Conservation (phyloP, 306 rosid genomes). For the Begonia fuchsioides region DNA sequence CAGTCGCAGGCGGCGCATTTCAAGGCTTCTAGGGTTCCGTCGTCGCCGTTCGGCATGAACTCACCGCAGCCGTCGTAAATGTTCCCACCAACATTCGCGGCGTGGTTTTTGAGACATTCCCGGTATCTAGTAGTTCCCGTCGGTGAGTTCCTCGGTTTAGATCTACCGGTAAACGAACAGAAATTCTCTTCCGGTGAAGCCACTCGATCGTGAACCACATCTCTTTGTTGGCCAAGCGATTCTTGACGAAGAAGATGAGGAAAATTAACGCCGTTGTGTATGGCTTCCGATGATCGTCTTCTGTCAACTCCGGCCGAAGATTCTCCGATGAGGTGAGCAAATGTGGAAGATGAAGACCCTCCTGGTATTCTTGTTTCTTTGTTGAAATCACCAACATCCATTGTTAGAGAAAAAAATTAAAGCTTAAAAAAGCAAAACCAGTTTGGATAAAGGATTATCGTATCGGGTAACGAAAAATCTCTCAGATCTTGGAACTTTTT, state of each 20-base stretch:
- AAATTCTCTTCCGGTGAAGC: neutral
- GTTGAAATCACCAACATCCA: constrained; percentile 30
- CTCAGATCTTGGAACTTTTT: no score
- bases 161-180: neutral
- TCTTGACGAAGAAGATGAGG: no score
- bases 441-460: neutral
- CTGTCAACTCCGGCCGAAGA: neutral
- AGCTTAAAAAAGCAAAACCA: neutral
- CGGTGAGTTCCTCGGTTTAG: constrained; percentile 6
- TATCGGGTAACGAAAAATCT: no score
- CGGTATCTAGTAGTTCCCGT: constrained; percentile 14
- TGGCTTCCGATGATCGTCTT: neutral
- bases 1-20: constrained; percentile 43
- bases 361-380: constrained; percentile 24
- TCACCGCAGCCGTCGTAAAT: constrained; percentile 43
- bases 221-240: neutral
- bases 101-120: constrained; percentile 42
- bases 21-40: constrained; percentile 34
- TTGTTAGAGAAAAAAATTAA: neutral
- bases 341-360: constrained; percentile 8
- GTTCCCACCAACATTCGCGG: constrained; percentile 35
- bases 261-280: constrained; percentile 5
- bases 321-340: constrained; percentile 4
- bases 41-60: constrained; percentile 46
- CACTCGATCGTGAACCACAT: neutral